phyloP scores from a whole-genome alignment of 805 yeast genomes.

The Blastobotrys chiropterorum region DNA sequence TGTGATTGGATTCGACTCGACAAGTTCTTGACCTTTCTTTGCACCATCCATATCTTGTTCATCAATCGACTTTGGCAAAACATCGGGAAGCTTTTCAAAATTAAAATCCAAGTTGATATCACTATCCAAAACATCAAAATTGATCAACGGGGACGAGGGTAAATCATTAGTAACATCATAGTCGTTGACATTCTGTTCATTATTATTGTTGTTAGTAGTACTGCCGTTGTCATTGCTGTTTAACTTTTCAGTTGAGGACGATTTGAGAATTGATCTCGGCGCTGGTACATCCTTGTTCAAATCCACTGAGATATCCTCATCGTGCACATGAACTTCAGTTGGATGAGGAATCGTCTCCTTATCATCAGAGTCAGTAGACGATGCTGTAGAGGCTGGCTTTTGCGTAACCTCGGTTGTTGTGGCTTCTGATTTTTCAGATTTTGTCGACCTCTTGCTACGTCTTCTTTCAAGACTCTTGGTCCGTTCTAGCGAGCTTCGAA shows the following conservation, averaged over 20 bases:
- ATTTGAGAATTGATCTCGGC: constrained; percentile 15
- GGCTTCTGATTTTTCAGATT: constrained; percentile 8
- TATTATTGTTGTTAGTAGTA: not conserved
- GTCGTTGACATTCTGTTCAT: not conserved
- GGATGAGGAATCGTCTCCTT: constrained; percentile 28
- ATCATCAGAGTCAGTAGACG: constrained; percentile 7
- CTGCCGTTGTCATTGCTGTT: not conserved
- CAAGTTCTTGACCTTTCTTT: not conserved
- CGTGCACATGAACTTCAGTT: constrained; percentile 24
- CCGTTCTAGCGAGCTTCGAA: constrained; percentile 31
- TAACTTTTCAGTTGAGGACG: not conserved
- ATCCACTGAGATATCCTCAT: constrained; percentile 4
- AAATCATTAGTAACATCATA: not conserved
- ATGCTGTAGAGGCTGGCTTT: not conserved
- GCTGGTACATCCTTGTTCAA: constrained; percentile 5
- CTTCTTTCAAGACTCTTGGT: constrained; percentile 31
- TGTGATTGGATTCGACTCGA: not conserved
- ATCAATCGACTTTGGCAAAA: not conserved
- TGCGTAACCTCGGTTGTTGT: not conserved
- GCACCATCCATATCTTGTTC: not conserved
- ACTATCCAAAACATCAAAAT: constrained; percentile 6
- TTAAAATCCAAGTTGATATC: constrained; percentile 7
- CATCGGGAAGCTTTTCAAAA: constrained; percentile 3
- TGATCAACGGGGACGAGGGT: not conserved
- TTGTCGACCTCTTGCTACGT: constrained; percentile 23